Conservation (phyloP, 768 basidiomycete genomes). For the Naematelia aurantialba region DNA sequence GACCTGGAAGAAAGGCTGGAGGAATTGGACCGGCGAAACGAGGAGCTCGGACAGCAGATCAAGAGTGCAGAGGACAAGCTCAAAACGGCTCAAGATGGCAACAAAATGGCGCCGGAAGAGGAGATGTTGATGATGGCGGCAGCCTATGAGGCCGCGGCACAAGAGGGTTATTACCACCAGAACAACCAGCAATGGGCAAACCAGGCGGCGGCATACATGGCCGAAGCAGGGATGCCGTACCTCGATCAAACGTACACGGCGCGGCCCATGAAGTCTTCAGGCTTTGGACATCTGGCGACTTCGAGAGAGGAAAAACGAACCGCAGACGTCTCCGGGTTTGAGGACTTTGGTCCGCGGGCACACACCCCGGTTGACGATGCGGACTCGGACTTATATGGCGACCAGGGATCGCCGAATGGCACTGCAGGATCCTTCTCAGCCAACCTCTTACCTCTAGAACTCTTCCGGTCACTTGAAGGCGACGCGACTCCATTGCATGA, state of each 20-base stretch:
- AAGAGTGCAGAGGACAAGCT: conserved; percentile 66
- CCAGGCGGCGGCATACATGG: conserved; percentile 46
- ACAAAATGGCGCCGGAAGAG: conserved; percentile 37
- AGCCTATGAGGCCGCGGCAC: conserved; percentile 42
- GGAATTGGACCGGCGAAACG: conserved; percentile 54
- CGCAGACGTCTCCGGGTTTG: conserved; percentile 47
- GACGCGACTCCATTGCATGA: conserved; percentile 42
- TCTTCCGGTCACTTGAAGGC: conserved; percentile 49
- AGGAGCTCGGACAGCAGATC: conserved; percentile 60
- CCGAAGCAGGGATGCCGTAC: conserved; percentile 46
- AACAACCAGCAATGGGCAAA: conserved; percentile 37
- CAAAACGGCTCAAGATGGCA: conserved; percentile 56
- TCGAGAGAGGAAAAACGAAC: conserved; percentile 1
- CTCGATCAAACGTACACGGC: conserved; percentile 39
- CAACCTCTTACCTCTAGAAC: conserved; percentile 48
- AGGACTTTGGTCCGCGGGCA: conserved; percentile 48
- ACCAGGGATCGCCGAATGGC: conserved; percentile 50
- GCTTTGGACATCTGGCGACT: conserved; percentile 25
- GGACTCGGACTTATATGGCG: conserved; percentile 41
- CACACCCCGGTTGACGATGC: conserved; percentile 25
- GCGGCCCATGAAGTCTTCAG: conserved; percentile 14
- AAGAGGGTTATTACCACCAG: conserved; percentile 36
- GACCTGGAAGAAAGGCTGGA: conserved; percentile 54
- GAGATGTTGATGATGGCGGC: conserved; percentile 49
- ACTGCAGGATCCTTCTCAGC: conserved; percentile 45